Base-by-base conservation (phyloP, 192 early-diverging fungal species). In the Radiomyces spectabilis region DNA sequence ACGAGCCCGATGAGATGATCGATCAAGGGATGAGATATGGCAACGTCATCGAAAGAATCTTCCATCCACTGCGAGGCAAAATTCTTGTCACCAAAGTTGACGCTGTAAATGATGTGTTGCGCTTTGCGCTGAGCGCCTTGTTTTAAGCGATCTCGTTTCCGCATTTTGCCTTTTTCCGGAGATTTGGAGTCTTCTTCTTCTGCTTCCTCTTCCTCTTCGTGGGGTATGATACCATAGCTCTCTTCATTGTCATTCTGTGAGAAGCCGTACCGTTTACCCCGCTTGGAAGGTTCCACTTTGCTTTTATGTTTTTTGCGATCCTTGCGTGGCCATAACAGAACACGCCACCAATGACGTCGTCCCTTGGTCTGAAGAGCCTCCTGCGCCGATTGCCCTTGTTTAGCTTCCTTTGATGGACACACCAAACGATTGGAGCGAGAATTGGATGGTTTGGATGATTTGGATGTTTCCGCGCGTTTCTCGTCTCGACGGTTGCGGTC, bases 11-110 rank as follows among this genome's bases (percentile, higher is more conserved):
- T 52, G 37, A 69, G 24, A 9, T 51, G 43, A 44, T 69, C 66
- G 8, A 63, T 35, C 0, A 55, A 24, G 0, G 66, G 66, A 41
- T 69, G 54, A 4, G 66, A 55, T 13, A 68, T 10, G 0, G 59
- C 66, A 10, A 61, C 59, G 15, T 68, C 66, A 9, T 68, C 66
- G 57, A 68, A 68, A 0, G 48, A 48, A 21, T 68, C 54, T n/a
- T 61, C 46, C 66, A 68, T 68, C 66, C 66, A 68, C 10, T 43
- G 51, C 0, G 34, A 57, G 5, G 47, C 66, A 48, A 68, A 68
- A 19, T 46, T 48, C 37, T 61, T 52, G 34, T 68, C 66, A 1
- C 59, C 66, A 62, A 68, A 72, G 24, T 69, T 69, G 0, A 68
- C 65, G 33, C 73, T 74, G 29, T 61, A 61, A 22, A 77, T 74